phyloP scores from a whole-genome alignment of 2,329 filamentous ascomycete genomes.

The Aspergillus quadrilineatus region DNA sequence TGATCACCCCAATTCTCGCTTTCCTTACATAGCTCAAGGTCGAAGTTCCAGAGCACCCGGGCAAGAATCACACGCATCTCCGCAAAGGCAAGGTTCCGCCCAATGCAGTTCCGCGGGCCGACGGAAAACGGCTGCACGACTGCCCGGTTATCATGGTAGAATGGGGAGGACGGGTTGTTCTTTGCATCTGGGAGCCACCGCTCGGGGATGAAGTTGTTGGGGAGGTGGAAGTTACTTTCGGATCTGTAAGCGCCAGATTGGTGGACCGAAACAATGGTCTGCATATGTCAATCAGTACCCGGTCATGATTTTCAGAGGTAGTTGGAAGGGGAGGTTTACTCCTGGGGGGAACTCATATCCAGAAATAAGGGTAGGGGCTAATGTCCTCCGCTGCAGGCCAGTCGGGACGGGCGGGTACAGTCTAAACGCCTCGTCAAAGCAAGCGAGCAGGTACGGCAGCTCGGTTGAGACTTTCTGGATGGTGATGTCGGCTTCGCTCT shows the following conservation, averaged over 20 bases:
- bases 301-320: not conserved
- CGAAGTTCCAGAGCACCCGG: not conserved
- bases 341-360: slow-evolving; percentile 23
- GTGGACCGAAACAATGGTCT: slow-evolving; percentile 28
- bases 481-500: slow-evolving; percentile 15
- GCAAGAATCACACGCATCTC: not conserved
- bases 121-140: not conserved
- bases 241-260: slow-evolving; percentile 24
- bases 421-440: slow-evolving; percentile 48
- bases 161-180: not conserved
- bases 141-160: not conserved
- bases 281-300: not conserved
- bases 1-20: not conserved
- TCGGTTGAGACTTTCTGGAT: not conserved
- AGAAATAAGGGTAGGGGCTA: slow-evolving; percentile 33
- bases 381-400: slow-evolving; percentile 40
- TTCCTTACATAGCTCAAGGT: not conserved
- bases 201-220: slow-evolving; percentile 29
- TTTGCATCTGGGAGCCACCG: slow-evolving; percentile 25
- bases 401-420: slow-evolving; percentile 48
- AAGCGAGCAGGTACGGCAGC: slow-evolving; percentile 45
- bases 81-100: not conserved
- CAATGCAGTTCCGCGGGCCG: not conserved
- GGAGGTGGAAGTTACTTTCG: slow-evolving; percentile 23
- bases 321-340: not conserved